Conservation (phyloP, 768 basidiomycete genomes). For the Russula olivacea region DNA sequence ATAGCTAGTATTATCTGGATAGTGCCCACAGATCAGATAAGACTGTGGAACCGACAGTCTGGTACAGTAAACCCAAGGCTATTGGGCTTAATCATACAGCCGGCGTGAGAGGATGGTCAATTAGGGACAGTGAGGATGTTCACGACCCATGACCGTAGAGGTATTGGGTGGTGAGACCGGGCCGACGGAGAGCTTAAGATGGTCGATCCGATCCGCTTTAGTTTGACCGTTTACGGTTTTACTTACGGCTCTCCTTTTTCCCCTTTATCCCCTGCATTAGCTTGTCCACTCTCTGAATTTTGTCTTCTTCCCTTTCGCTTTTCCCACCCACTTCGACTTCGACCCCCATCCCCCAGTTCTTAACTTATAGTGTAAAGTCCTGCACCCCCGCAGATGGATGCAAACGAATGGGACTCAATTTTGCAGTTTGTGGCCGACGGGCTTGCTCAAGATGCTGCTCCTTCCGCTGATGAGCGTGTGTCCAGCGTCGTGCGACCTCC, state of each 20-base stretch:
- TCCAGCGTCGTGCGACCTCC: conserved; percentile 27
- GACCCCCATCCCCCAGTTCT: too few relatives aligned
- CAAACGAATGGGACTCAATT: conserved; percentile 55
- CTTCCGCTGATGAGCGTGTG: conserved; percentile 36
- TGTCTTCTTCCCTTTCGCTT: background rate
- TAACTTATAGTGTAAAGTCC: background rate
- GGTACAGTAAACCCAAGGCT: background rate
- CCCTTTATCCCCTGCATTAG: background rate
- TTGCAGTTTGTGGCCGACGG: conserved; percentile 53
- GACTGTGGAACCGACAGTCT: background rate
- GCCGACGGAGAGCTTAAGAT: background rate
- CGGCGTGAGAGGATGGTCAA: background rate
- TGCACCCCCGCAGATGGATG: conserved; percentile 35
- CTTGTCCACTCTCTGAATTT: background rate
- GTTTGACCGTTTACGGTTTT: too few relatives aligned
- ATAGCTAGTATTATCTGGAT: background rate
- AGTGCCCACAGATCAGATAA: background rate
- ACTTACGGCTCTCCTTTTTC: background rate
- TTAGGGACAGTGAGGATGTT: background rate
- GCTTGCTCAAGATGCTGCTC: conserved; percentile 28
- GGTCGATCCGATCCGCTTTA: background rate
- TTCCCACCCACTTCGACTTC: background rate
- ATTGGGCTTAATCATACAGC: too few relatives aligned
- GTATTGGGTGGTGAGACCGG: background rate
- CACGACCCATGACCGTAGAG: background rate